phyloP scores from a whole-genome alignment of 2,329 filamentous ascomycete genomes.

The Colletotrichum phormii region DNA sequence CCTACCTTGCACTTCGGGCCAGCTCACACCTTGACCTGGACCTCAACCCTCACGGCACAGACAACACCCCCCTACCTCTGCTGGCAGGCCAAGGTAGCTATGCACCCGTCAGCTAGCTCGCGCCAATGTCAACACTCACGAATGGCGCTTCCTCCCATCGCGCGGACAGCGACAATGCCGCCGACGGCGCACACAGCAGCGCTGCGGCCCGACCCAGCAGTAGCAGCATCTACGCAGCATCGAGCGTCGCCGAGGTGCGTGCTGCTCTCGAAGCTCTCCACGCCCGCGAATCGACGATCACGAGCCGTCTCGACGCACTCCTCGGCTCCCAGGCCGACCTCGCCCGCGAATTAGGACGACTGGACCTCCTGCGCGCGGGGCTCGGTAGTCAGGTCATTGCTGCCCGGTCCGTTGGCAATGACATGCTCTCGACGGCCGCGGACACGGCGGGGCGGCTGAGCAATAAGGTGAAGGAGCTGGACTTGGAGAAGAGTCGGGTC shows the following conservation, averaged over 20 bases:
- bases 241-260: conserved; percentile 82
- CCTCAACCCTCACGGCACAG: conserved; percentile 31
- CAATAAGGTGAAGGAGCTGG: conserved; percentile 85
- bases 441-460: conserved; percentile 88
- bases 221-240: conserved; percentile 72
- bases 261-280: conserved; percentile 81
- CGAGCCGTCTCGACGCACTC: conserved; percentile 78
- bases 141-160: conserved; percentile 56
- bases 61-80: conserved; percentile 32
- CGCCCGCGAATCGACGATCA: conserved; percentile 79
- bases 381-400: conserved; percentile 88
- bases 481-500: conserved; percentile 91
- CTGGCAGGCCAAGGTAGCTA: conserved; percentile 49
- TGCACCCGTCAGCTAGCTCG: conserved; percentile 54
- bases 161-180: conserved; percentile 45
- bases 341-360: conserved; percentile 84
- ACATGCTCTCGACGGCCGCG: conserved; percentile 89
- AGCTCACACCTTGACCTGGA: conserved; percentile 36
- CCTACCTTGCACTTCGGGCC: conserved; percentile 33
- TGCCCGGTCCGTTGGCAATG: conserved; percentile 85
- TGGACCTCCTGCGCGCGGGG: conserved; percentile 90
- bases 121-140: conserved; percentile 60
- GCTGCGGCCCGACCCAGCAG: conserved; percentile 19
- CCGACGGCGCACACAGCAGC: conserved; percentile 33
- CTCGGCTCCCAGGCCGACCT: conserved; percentile 88